Evolutionary conservation across 2,329 filamentous ascomycete species (phyloP).

Genomic region (Kalmusia sp.): DNA sequence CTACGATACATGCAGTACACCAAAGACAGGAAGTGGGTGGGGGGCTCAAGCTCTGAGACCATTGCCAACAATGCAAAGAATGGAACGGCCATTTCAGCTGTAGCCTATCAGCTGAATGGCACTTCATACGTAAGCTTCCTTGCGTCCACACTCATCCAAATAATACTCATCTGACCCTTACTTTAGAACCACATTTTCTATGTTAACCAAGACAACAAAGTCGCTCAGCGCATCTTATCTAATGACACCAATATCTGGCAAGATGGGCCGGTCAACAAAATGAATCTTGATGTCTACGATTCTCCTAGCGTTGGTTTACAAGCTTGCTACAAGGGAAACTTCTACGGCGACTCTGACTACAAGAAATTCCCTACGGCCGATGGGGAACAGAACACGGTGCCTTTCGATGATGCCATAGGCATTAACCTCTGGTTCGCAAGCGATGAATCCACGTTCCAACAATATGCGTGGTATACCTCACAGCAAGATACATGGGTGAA

Average conservation of each 20-base stretch:
- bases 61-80: constrained; percentile 54
- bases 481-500: constrained; percentile 46
- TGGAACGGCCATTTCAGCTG: constrained; percentile 52
- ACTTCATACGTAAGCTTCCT: constrained; percentile 45
- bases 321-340: constrained; percentile 78
- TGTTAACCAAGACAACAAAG: constrained; percentile 47
- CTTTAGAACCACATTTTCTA: constrained; percentile 51
- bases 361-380: constrained; percentile 43
- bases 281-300: constrained; percentile 86
- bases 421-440: constrained; percentile 55
- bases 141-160: background rate
- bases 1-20: constrained; percentile 51
- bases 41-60: constrained; percentile 46
- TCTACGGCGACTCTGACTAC: constrained; percentile 49
- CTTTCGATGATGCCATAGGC: constrained; percentile 39
- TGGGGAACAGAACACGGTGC: constrained; percentile 31
- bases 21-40: constrained; percentile 45
- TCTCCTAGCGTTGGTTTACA: constrained; percentile 88
- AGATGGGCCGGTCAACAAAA: constrained; percentile 63
- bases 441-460: constrained; percentile 49
- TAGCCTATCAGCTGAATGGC: constrained; percentile 47
- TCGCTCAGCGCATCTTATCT: constrained; percentile 47
- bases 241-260: constrained; percentile 45
- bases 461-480: constrained; percentile 51
- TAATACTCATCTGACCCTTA: background rate